These are phyloP conservation scores for Phlebiopsis gigantea DNA, from an alignment of 768 basidiomycete species.

Conservation along the genomic window DNA sequence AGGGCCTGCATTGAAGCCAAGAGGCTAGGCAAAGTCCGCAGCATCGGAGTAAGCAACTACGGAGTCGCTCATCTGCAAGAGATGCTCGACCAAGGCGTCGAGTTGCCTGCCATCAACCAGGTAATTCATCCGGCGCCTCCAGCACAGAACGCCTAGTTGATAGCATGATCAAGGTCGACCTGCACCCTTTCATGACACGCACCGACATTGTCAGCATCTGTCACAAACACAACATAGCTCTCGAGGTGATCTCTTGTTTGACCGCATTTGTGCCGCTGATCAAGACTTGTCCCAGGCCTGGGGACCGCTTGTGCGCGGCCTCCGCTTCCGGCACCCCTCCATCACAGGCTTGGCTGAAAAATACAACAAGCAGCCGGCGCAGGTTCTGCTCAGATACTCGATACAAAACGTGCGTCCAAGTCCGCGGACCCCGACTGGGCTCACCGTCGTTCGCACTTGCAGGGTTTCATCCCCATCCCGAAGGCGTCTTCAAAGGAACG, in stretches of 20 bases:
- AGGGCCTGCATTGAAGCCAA: conserved; percentile 59
- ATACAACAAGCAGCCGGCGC: conserved; percentile 52
- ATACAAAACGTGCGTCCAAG: conserved; percentile 68
- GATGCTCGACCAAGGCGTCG: conserved; percentile 36
- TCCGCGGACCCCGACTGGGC: not conserved
- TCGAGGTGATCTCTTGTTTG: conserved; percentile 41
- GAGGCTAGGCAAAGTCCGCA: conserved; percentile 51
- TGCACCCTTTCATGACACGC: conserved; percentile 69
- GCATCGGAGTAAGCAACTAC: conserved; percentile 62
- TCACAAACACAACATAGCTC: conserved; percentile 47
- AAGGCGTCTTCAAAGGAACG: conserved; percentile 52
- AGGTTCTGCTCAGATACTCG: conserved; percentile 65
- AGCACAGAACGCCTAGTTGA: too few relatives aligned
- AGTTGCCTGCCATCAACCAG: conserved; percentile 58
- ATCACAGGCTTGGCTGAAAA: conserved; percentile 44
- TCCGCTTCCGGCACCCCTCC: conserved; percentile 56
- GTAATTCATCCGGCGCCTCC: too few relatives aligned
- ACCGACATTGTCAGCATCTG: conserved; percentile 57
- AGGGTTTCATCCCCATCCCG: conserved; percentile 61
- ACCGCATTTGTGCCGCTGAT: not conserved
- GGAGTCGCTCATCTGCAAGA: conserved; percentile 59
- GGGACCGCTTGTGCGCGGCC: conserved; percentile 64
- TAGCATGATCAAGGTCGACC: conserved; percentile 50
- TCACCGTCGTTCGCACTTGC: too few relatives aligned
- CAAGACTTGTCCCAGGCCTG: conserved; percentile 45